These are phyloP conservation scores for Dentipellis sp. DNA, from an alignment of 768 basidiomycete species.

Conservation along the genomic window DNA sequence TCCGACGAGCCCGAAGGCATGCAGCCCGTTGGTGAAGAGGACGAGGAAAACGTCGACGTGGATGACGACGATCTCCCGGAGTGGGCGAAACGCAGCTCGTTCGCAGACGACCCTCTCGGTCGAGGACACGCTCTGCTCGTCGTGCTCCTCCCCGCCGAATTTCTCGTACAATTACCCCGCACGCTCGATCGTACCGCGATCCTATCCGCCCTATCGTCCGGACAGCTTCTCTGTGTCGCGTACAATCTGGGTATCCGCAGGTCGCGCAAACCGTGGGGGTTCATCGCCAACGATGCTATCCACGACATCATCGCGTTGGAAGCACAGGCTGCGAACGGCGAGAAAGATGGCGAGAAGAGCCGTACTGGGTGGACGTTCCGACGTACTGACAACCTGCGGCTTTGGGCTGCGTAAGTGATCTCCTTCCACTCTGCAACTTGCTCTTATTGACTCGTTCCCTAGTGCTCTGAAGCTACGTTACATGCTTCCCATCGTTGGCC, in stretches of 20 bases:
- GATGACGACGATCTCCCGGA: constrained; percentile 68
- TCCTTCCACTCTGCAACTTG: background rate
- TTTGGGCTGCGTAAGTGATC: constrained; percentile 72
- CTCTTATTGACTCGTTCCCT: constrained; percentile 2
- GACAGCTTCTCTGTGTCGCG: constrained; percentile 70
- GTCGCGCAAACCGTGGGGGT: constrained; percentile 84
- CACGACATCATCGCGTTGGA: constrained; percentile 74
- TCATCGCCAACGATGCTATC: constrained; percentile 64
- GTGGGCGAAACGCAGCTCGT: constrained; percentile 63
- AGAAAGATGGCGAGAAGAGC: constrained; percentile 26
- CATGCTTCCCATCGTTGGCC: constrained; percentile 55
- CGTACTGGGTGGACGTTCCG: constrained; percentile 78
- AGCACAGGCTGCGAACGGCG: constrained; percentile 27
- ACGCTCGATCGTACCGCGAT: constrained; percentile 29
- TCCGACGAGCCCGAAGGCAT: constrained; percentile 51
- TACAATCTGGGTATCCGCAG: constrained; percentile 77
- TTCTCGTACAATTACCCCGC: constrained; percentile 31
- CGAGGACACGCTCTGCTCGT: constrained; percentile 56
- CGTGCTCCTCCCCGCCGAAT: constrained; percentile 46
- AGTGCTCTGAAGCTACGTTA: constrained; percentile 83
- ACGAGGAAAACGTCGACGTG: constrained; percentile 19
- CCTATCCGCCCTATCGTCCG: constrained; percentile 55
- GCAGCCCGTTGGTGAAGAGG: constrained; percentile 37
- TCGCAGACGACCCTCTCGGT: constrained; percentile 45
- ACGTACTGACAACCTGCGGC: constrained; percentile 73